These are phyloP conservation scores for Sisymbrium irio DNA, from an alignment of 345 rosid species.

Conservation along the genomic window DNA sequence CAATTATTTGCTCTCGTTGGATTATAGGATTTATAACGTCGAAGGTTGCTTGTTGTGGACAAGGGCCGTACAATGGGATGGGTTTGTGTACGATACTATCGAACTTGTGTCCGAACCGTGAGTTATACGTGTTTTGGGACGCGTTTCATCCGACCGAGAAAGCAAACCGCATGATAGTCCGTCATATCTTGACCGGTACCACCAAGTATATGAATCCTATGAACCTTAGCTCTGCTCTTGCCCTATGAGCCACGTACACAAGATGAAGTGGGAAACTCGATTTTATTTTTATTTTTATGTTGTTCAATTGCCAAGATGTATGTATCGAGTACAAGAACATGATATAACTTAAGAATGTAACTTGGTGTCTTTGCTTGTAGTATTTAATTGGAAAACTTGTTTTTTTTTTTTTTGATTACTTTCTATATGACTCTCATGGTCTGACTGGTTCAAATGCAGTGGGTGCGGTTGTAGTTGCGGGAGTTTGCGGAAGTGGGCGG, in stretches of 20 bases:
- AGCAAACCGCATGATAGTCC: constrained; percentile 63
- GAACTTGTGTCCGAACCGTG: constrained; percentile 71
- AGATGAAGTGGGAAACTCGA: not conserved
- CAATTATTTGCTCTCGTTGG: not conserved
- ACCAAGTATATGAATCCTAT: constrained; percentile 66
- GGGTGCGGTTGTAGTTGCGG: no score
- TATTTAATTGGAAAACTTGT: not conserved
- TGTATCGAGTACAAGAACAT: not conserved
- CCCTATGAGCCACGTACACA: constrained; percentile 28
- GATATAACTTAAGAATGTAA: constrained; percentile 1
- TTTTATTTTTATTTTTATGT: not conserved
- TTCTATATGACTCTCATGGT: not conserved
- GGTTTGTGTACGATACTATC: constrained; percentile 76
- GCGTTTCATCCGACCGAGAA: constrained; percentile 79
- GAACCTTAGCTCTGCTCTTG: constrained; percentile 83
- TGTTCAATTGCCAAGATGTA: not conserved
- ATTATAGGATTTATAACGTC: constrained; percentile 72
- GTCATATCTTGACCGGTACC: constrained; percentile 48
- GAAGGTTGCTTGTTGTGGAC: constrained; percentile 87
- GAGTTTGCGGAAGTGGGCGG: no score
- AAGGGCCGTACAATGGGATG: constrained; percentile 83
- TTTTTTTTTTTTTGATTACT: not conserved
- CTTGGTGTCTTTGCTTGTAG: not conserved
- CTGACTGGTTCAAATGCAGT: no score
- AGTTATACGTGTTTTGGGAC: constrained; percentile 80